phyloP scores from a whole-genome alignment of 345 rosid genomes.

The Populus ilicifolia region DNA sequence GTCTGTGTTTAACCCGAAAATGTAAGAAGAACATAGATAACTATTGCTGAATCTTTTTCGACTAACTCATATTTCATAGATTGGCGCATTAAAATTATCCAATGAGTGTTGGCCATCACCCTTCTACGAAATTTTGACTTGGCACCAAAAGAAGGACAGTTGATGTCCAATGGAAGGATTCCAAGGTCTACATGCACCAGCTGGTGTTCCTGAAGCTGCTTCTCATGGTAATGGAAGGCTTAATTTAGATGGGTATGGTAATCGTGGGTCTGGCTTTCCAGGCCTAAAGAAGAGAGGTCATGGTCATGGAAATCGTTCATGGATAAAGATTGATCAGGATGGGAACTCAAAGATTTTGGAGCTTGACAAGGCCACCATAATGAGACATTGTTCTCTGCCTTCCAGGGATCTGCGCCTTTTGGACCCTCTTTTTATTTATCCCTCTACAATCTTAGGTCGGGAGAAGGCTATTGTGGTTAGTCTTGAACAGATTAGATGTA shows the following conservation, averaged over 20 bases:
- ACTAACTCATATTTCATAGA: constrained; percentile 11
- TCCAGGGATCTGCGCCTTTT: constrained; percentile 86
- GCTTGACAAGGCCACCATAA: constrained; percentile 81
- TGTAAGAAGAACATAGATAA: constrained; percentile 18
- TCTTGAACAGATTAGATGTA: constrained; percentile 90
- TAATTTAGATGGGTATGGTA: constrained; percentile 37
- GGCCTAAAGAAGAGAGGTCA: constrained; percentile 86
- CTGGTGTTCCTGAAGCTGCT: constrained; percentile 33
- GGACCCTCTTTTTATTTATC: constrained; percentile 93
- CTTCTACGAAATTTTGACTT: constrained; percentile 16
- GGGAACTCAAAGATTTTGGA: constrained; percentile 62
- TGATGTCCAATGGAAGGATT: constrained; percentile 49
- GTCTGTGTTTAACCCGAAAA: constrained; percentile 9
- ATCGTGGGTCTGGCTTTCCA: constrained; percentile 36
- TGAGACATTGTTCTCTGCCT: constrained; percentile 93
- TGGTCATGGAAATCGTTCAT: constrained; percentile 64
- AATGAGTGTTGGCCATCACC: constrained; percentile 25
- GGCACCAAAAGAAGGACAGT: constrained; percentile 17
- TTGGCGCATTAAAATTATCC: not conserved
- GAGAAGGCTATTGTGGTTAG: constrained; percentile 92
- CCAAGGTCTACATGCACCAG: constrained; percentile 25
- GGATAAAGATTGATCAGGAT: constrained; percentile 76
- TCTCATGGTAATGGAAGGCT: constrained; percentile 37
- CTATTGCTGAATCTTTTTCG: constrained; percentile 7
- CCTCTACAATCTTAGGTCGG: constrained; percentile 80